Conservation (phyloP, 2,329 filamentous ascomycete genomes). For the Cladophialophora immunda region DNA sequence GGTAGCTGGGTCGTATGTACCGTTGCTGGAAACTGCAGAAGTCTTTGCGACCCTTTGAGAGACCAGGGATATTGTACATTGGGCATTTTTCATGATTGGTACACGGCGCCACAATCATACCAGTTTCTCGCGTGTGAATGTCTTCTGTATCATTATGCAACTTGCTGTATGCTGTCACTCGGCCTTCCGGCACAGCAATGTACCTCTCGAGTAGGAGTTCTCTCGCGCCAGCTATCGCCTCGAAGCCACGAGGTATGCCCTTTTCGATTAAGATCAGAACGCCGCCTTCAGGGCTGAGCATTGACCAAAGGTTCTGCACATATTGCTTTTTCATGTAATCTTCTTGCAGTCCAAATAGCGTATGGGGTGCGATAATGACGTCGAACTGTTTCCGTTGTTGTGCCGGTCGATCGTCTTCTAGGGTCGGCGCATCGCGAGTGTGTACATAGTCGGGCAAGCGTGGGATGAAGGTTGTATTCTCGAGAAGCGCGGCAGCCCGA, state of each 20-base stretch:
- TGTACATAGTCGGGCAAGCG: conserved; percentile 87
- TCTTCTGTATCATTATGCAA: conserved; percentile 40
- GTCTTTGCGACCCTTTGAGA: conserved; percentile 79
- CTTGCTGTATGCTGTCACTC: conserved; percentile 44
- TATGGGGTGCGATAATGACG: conserved; percentile 87
- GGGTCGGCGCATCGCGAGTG: conserved; percentile 63
- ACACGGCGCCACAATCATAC: conserved; percentile 73
- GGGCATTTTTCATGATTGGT: conserved; percentile 89
- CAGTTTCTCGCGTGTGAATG: conserved; percentile 54
- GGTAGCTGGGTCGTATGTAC: conserved; percentile 82
- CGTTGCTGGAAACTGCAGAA: conserved; percentile 92
- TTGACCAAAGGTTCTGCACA: conserved; percentile 87
- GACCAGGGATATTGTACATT: conserved; percentile 80
- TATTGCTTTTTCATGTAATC: conserved; percentile 79
- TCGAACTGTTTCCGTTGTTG: conserved; percentile 81
- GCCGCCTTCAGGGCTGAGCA: conserved; percentile 84
- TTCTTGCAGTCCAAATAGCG: conserved; percentile 78
- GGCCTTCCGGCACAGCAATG: conserved; percentile 62
- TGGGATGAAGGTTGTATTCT: conserved; percentile 91
- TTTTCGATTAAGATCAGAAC: conserved; percentile 90
- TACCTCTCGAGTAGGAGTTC: conserved; percentile 79
- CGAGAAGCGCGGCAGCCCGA: conserved; percentile 77
- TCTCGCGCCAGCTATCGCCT: conserved; percentile 85
- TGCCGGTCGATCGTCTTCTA: conserved; percentile 64
- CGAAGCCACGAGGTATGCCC: conserved; percentile 88